Evolutionary conservation across 106 monocot species (phyloP), one percentile per base, ranked within the genome.

Genomic region (Apostasia shenzhenica): DNA sequence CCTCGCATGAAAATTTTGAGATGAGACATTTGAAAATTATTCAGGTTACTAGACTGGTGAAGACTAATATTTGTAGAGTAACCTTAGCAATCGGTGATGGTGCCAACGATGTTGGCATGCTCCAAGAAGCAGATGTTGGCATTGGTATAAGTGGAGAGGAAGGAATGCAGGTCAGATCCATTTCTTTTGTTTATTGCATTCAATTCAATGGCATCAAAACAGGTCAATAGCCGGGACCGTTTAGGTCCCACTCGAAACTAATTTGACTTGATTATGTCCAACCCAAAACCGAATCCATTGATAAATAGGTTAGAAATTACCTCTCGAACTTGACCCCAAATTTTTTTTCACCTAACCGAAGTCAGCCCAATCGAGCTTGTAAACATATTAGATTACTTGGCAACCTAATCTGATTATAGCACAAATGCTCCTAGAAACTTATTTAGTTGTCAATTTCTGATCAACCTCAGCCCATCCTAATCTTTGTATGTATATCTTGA

Each of bases 31-130:
- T 40, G 43, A 2, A 45, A 46, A 45, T 26, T 42, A 41, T 78
- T 8, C 77, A 92, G 92, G 88, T 94, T 6, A 94, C 93, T 11
- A 89, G 86, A 71, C 76, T 94, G 48, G 93, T 94, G 39, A 94
- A 94, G 75, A 67, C 68, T 42, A 86, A 81, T 62, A 82, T 70
- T 2, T 7, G 68, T 13, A 94, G 75, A 66, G 86, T 89, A 64
- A 86, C 86, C 10, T 69, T 94, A 63, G 89, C 75, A 8, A 80
- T 90, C 51, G 93, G 68, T 54, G 68, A 68, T 68, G 52, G 52
- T 44, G 65, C 65, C 47, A 65, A 68, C 40, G 68, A 68, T 68
- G 68, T 68, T 0, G 68, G 68, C 54, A 68, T 68, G 68, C 54
- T 68, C 8, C 68, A 68, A 54, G 93, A 94, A 82, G 89, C 93